Evolutionary conservation across 345 rosid genomes (phyloP).

Genomic region (Populus euphratica): DNA sequence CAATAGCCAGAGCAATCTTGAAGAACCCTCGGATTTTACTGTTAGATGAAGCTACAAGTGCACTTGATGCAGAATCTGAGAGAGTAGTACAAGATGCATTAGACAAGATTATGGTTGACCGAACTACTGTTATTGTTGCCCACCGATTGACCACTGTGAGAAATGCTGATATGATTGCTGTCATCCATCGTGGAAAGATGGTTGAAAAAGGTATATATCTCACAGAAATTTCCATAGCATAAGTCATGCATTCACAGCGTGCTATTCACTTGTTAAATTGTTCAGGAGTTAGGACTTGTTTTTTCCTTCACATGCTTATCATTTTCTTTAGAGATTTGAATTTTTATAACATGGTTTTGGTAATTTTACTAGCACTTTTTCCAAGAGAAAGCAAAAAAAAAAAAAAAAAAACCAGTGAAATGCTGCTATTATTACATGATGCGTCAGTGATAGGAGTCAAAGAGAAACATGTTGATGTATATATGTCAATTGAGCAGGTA

Average conservation of each 20-base stretch:
- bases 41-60: conserved; percentile 49
- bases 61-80: conserved; percentile 48
- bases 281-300: background rate
- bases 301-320: background rate
- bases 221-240: background rate
- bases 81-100: conserved; percentile 47
- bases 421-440: background rate
- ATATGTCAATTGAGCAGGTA: conserved; percentile 31
- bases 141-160: conserved; percentile 42
- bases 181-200: conserved; percentile 42
- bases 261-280: background rate
- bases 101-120: conserved; percentile 39
- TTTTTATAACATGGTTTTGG: background rate
- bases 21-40: conserved; percentile 45
- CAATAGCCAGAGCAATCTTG: conserved; percentile 40
- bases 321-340: background rate
- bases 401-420: background rate
- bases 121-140: conserved; percentile 52
- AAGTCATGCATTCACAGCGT: background rate
- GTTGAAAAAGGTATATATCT: conserved; percentile 34
- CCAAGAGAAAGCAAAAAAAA: background rate
- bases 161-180: conserved; percentile 30
- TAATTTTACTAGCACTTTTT: background rate
- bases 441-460: background rate
- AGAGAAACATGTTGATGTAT: background rate